Evolutionary conservation across 2,329 filamentous ascomycete species (phyloP).

Genomic region (Aureobasidium sp.): DNA sequence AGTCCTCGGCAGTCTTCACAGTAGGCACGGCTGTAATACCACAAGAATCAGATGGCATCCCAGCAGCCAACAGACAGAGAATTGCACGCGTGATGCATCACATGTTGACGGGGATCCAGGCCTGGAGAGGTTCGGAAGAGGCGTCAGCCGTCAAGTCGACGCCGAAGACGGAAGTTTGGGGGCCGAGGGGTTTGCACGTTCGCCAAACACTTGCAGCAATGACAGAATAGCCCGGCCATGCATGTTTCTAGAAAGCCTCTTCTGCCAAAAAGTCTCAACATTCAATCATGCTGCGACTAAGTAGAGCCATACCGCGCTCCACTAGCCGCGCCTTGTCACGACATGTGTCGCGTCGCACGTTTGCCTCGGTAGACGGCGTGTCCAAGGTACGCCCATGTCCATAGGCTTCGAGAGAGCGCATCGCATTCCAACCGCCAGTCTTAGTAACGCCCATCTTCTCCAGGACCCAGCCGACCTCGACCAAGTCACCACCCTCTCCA

Average conservation of each 20-base stretch:
- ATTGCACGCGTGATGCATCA: not conserved
- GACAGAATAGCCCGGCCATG: not conserved
- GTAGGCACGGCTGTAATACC: not conserved
- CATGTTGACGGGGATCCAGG: not conserved
- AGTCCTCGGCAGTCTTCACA: not conserved
- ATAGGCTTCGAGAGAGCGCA: not conserved
- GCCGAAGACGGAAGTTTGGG: not conserved
- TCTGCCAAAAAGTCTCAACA: not conserved
- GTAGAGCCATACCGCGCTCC: constrained; percentile 3
- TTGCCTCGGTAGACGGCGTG: constrained; percentile 2
- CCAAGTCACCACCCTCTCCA: constrained; percentile 77
- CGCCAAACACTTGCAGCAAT: not conserved
- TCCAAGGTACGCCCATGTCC: not conserved
- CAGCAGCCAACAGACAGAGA: not conserved
- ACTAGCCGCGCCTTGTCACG: not conserved
- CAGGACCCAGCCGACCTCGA: constrained; percentile 83
- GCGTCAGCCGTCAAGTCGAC: not conserved
- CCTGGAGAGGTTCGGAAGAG: not conserved
- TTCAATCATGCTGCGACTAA: constrained; percentile 9
- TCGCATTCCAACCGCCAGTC: constrained; percentile 11
- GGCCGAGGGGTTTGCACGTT: not conserved
- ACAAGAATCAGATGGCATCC: not conserved
- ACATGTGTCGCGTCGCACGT: not conserved
- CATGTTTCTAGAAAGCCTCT: not conserved
- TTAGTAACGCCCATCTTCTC: constrained; percentile 8